Conservation (phyloP, 345 rosid species). For the Aquilaria sinensis region DNA sequence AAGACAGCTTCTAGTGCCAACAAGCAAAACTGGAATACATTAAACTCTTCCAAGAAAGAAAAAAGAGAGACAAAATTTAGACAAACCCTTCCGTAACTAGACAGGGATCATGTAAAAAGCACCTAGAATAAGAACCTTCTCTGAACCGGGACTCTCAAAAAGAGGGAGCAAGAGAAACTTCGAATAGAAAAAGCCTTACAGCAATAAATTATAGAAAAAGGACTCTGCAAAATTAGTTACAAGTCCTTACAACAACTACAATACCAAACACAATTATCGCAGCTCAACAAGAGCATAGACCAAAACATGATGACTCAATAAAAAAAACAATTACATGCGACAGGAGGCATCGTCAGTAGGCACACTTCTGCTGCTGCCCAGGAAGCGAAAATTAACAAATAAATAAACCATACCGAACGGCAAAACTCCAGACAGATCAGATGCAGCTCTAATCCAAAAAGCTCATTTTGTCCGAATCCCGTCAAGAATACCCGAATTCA, state of each 20-base stretch:
- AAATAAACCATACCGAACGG: slow-evolving; percentile 4
- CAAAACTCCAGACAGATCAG: slow-evolving; percentile 7
- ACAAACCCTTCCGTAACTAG: too few relatives aligned
- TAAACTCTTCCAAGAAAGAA: too few relatives aligned
- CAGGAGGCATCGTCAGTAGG: slow-evolving; percentile 22
- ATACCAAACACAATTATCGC: slow-evolving; percentile 9
- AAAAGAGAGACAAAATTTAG: too few relatives aligned
- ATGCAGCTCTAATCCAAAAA: slow-evolving; percentile 14
- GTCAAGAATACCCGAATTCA: slow-evolving; percentile 21
- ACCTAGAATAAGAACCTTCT: too few relatives aligned
- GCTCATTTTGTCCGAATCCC: slow-evolving; percentile 37
- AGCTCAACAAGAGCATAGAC: slow-evolving; percentile 6
- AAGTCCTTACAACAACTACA: slow-evolving; percentile 4
- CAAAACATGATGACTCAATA: slow-evolving; percentile 21
- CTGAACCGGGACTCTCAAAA: too few relatives aligned
- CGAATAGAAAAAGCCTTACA: too few relatives aligned
- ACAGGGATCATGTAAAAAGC: too few relatives aligned
- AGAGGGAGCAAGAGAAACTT: too few relatives aligned
- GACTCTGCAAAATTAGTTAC: too few relatives aligned
- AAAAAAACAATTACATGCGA: slow-evolving; percentile 15
- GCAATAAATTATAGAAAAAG: too few relatives aligned
- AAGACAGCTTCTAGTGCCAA: not conserved
- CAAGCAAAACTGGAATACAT: too few relatives aligned
- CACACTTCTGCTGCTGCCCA: slow-evolving; percentile 25
- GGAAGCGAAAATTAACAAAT: slow-evolving; percentile 13